Percentiles rank a stretch among this genome's conserved stretches.
phyloP scores from a whole-genome alignment of 2,329 filamentous ascomycete species.

The Xylariaceae sp. region DNA sequence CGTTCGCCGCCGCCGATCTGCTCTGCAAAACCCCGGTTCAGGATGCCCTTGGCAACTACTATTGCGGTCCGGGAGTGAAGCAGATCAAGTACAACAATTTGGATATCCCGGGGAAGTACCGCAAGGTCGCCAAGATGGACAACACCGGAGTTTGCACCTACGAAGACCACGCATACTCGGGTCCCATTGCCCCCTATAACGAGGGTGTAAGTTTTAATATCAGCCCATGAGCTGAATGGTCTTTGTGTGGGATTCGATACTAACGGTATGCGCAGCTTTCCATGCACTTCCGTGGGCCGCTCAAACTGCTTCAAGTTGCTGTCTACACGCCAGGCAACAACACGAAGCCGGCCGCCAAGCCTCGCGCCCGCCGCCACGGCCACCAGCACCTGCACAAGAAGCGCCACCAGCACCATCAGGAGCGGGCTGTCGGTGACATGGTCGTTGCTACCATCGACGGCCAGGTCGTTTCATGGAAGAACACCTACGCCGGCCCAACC shows the following conservation, averaged over 20 bases:
- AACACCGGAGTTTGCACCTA: slow-evolving; percentile 49
- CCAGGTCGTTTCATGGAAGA: slow-evolving; percentile 51
- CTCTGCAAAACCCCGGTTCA: slow-evolving; percentile 22
- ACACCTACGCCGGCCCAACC: slow-evolving; percentile 44
- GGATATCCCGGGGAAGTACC: slow-evolving; percentile 55
- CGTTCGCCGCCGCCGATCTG: slow-evolving; percentile 22
- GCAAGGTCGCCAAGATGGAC: slow-evolving; percentile 58
- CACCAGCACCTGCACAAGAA: slow-evolving; percentile 49
- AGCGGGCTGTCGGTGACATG: slow-evolving; percentile 40
- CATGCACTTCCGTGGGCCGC: slow-evolving; percentile 65
- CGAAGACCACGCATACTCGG: slow-evolving; percentile 47
- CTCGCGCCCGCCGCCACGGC: slow-evolving; percentile 36
- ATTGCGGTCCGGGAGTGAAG: slow-evolving; percentile 39
- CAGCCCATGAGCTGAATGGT: not conserved
- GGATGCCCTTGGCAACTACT: slow-evolving; percentile 25
- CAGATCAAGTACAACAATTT: slow-evolving; percentile 64
- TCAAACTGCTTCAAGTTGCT: slow-evolving; percentile 61
- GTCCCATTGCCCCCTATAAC: slow-evolving; percentile 60
- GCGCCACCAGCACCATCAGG: slow-evolving; percentile 34
- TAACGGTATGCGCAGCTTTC: slow-evolving; percentile 50
- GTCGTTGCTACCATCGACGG: slow-evolving; percentile 57
- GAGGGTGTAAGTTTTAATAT: slow-evolving; percentile 62
- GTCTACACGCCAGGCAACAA: slow-evolving; percentile 54
- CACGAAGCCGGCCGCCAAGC: slow-evolving; percentile 33
- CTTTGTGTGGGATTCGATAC: not conserved